These are phyloP conservation scores for Adiantum capillusveneris DNA, from an alignment of 75 land plant species.

Conservation along the genomic window DNA sequence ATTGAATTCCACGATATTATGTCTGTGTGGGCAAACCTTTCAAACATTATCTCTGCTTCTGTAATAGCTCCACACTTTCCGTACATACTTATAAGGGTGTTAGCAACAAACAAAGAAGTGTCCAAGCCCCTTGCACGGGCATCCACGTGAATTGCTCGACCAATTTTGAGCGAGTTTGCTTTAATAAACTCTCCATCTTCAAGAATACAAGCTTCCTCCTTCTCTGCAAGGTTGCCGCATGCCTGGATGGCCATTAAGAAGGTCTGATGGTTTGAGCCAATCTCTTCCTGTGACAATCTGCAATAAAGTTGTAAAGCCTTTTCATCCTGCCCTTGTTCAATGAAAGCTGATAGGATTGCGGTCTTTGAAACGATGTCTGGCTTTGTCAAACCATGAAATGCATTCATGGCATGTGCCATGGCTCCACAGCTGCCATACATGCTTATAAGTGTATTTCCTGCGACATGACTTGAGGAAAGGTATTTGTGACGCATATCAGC, in stretches of 20 bases:
- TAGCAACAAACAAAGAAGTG: not conserved
- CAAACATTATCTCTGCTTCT: not conserved
- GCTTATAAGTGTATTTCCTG: conserved; percentile 26
- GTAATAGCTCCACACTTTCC: conserved; percentile 2
- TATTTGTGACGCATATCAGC: no score
- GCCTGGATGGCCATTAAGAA: conserved; percentile 7
- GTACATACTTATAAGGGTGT: not conserved
- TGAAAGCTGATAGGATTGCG: conserved; percentile 28
- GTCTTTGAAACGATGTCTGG: conserved; percentile 46
- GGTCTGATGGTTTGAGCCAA: not conserved
- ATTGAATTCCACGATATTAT: conserved; percentile 9
- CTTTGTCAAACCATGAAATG: conserved; percentile 9
- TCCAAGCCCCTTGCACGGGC: not conserved
- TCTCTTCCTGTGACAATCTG: conserved; percentile 10
- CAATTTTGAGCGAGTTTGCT: not conserved
- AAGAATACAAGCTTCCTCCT: not conserved
- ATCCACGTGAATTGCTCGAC: conserved; percentile 3
- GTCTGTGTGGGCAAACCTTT: not conserved
- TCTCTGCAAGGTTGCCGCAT: conserved; percentile 4
- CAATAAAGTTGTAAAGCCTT: not conserved
- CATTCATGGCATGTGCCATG: conserved; percentile 12
- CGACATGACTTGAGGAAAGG: not conserved
- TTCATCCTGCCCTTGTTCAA: not conserved
- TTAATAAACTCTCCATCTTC: not conserved
- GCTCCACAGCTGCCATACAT: conserved; percentile 38